Evolutionary conservation across 179 eudicot species (phyloP), one percentile per base, ranked within the genome.

Genomic region (Spinacia oleracea): DNA sequence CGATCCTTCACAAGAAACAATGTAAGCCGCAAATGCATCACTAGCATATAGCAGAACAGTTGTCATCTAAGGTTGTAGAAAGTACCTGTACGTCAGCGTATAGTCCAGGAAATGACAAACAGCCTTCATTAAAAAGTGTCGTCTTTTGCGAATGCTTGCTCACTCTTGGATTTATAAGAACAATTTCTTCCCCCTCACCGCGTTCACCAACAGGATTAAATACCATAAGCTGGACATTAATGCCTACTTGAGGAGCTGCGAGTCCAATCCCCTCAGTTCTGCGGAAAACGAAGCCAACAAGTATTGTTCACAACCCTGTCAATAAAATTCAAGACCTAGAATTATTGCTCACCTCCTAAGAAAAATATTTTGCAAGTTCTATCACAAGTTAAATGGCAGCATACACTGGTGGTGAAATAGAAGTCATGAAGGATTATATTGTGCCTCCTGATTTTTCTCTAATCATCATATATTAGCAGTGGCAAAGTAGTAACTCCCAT

Each of bases 221-320:
- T 74, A 96, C 99, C 97, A 94, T 93, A 59, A 96, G 98, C 82
- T 90, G 96, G 77, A 94, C 90, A 86, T 92, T 93, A 68, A 93
- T 73, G 78, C 98, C 99, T 80, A 96, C 98, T 88, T 96, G 98
- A 62, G 99, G 98, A 78, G 99, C 99, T 20, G 99, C 92, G 77
- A 96, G 97, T 76, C 99, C 98, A 88, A 96, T 94, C 70, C 99
- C 99, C 85, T 96, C 98, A 85, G 98, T 96, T 88, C 99, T 96
- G 97, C 43, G 73, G 84, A 87, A 83, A 87, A 88, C 43, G 70
- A 86, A 86, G 85, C 84, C 86, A 85, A 75, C 75, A 89, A 87
- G 73, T 73, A 79, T 76, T 76, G 83, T 88, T 85, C 80, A 81
- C 80, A 81, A 48, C 85, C 86, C 83, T 82, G 77, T 73, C 78